A percentile compares a stretch with the other conserved stretches of the same genome.
phyloP scores from a whole-genome alignment of 768 basidiomycete genomes.

The Leccinellum albellum region DNA sequence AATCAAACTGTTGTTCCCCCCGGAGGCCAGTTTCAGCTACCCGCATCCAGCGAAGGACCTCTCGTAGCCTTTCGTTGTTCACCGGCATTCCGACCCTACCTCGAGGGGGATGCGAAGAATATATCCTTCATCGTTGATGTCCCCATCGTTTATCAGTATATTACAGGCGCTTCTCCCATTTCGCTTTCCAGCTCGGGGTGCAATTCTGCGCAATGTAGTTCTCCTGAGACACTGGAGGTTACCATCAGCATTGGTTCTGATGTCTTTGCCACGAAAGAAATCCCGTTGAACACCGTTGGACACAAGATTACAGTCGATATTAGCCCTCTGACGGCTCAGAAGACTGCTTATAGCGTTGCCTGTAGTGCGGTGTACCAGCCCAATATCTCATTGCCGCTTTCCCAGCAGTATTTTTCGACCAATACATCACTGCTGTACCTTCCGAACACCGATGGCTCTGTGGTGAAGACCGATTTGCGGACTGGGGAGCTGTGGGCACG shows the following conservation, averaged over 20 bases:
- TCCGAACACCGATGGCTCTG: constrained; percentile 32
- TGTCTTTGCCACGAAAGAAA: constrained; percentile 21
- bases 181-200: constrained; percentile 7
- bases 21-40: constrained; percentile 42
- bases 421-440: constrained; percentile 40
- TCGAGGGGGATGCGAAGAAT: constrained; percentile 35
- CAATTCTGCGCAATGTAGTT: background rate
- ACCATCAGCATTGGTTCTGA: constrained; percentile 29
- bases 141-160: constrained; percentile 32
- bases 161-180: constrained; percentile 35
- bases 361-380: constrained; percentile 32
- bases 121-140: constrained; percentile 37
- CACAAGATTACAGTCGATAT: constrained; percentile 35
- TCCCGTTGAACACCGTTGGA: constrained; percentile 39
- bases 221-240: constrained; percentile 21
- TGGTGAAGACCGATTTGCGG: constrained; percentile 47
- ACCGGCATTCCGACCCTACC: constrained; percentile 46
- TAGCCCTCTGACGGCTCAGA: constrained; percentile 25
- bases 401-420: constrained; percentile 30
- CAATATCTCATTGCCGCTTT: background rate
- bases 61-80: constrained; percentile 46
- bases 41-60: constrained; percentile 32
- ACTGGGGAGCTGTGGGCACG: constrained; percentile 44
- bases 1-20: constrained; percentile 41
- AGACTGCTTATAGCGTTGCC: constrained; percentile 29